Conservation (phyloP, 257 asterid species). For the Solanum appendiculatum region DNA sequence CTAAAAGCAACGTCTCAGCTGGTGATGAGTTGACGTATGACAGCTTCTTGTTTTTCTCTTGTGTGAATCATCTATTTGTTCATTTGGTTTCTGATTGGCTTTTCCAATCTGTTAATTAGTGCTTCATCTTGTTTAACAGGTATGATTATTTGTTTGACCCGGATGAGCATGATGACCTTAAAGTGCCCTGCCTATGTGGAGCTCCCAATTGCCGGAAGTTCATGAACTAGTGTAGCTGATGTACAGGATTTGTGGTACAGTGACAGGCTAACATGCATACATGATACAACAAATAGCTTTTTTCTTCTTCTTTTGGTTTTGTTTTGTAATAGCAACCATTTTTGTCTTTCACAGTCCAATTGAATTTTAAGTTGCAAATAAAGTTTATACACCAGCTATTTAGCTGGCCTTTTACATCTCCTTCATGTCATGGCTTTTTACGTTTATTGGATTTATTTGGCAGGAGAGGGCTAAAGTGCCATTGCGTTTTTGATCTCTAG, state of each 20-base stretch:
- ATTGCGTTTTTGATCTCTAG: background rate
- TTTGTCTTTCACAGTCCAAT: background rate
- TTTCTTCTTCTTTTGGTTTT: background rate
- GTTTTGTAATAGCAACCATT: background rate
- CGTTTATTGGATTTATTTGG: background rate
- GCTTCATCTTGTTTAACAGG: conserved; percentile 28
- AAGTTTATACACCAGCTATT: background rate
- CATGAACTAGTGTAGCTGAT: conserved; percentile 41
- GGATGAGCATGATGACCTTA: conserved; percentile 75
- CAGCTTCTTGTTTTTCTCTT: conserved; percentile 1
- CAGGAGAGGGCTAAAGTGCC: background rate
- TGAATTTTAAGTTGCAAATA: background rate
- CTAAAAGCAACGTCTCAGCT: conserved; percentile 63
- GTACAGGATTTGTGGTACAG: conserved; percentile 8
- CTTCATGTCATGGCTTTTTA: background rate
- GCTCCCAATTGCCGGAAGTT: conserved; percentile 78
- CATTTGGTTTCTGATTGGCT: background rate
- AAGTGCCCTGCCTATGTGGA: conserved; percentile 74
- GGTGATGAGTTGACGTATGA: conserved; percentile 87
- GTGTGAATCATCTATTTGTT: background rate
- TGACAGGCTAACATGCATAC: background rate
- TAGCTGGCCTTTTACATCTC: background rate
- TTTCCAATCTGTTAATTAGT: background rate
- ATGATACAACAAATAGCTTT: background rate
- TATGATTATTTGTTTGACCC: conserved; percentile 88